Base-by-base conservation (phyloP, 129 eudicot genomes). In the Pittosporum tobira region DNA sequence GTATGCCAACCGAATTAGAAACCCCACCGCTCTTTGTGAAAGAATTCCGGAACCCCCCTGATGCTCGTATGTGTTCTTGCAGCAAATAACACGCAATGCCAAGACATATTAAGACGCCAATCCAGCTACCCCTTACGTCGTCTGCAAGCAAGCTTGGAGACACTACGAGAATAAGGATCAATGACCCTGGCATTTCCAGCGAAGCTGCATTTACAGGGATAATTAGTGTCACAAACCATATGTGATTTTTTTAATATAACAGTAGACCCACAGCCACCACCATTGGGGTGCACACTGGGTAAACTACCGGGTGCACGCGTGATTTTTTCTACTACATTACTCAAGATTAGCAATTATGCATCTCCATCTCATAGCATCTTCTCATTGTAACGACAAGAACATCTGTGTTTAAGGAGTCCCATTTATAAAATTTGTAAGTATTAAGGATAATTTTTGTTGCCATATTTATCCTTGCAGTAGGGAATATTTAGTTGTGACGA, bases 31-130 rank as follows among this genome's bases (percentile, higher is more conserved):
- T 67, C 68, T 71, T 77, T 15, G 95, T 79, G 75, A 88, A 81
- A 19, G 95, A 85, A 51, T 88, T 84, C 66, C 76, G 79, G 79
- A 88, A 88, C 12, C 97, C 97, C 20, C 83, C 95, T 0, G 88
- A 79, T 18, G 93, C 95, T 67, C 87, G 64, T 51, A 88, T 88
- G 72, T 88, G 96, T 49, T 88, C 94, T 58, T 88, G 94, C 47
- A 88, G 72, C 80, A 88, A 46, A 64, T 88, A 88, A 34, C 85
- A 71, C 21, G 91, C 88, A 26, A 88, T 79, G 4, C 16, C 69
- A 2, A 88, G 72, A 43, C 97, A 88, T 55, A 88, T 65, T 2
- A 57, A 55, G n/a, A 72, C 67, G 0, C 88, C 95, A 2, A 82
- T 51, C 75, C 75, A 66, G 5, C 60, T 59, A 1, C 67, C 67